Percentiles rank a stretch among this genome's conserved stretches.
Conservation (phyloP, 805 yeast species). For the Komagataella kurtzmanii region DNA sequence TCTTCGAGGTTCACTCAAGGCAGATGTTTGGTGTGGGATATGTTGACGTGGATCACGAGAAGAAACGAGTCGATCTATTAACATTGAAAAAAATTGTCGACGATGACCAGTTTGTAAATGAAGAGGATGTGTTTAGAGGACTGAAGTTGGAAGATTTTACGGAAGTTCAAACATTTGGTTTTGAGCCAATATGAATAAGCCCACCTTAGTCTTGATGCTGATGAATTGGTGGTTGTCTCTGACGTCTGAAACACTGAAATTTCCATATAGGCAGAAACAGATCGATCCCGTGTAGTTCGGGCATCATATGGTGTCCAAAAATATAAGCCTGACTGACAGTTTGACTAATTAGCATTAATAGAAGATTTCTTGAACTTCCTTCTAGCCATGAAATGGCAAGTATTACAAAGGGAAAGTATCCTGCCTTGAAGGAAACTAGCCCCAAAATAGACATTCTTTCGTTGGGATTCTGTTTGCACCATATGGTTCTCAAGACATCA, state of each 20-base stretch:
- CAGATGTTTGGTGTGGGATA: background rate
- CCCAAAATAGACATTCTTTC: slow-evolving; percentile 25
- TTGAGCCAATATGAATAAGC: background rate
- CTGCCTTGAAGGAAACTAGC: slow-evolving; percentile 24
- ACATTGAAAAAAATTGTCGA: slow-evolving; percentile 1
- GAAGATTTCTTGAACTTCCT: slow-evolving; percentile 5
- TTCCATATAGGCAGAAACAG: slow-evolving; percentile 30
- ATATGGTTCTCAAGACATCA: slow-evolving; percentile 25
- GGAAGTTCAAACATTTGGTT: background rate
- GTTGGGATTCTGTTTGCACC: slow-evolving; percentile 32
- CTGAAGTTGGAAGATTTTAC: slow-evolving; percentile 9
- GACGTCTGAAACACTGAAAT: slow-evolving; percentile 8
- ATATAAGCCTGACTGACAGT: slow-evolving; percentile 29
- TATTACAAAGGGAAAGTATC: slow-evolving; percentile 28
- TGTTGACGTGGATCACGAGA: background rate
- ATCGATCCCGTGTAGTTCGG: slow-evolving; percentile 20
- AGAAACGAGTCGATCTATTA: slow-evolving; percentile 1
- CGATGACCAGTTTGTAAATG: slow-evolving; percentile 2
- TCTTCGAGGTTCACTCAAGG: background rate
- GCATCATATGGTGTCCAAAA: slow-evolving; percentile 26
- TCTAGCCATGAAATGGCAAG: slow-evolving; percentile 12
- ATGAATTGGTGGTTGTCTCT: background rate
- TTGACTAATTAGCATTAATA: slow-evolving; percentile 16
- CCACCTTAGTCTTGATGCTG: background rate
- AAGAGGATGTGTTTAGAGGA: slow-evolving; percentile 9